These are phyloP conservation scores for Brassica hybrid DNA, from an alignment of 441 rosid species.

Conservation along the genomic window DNA sequence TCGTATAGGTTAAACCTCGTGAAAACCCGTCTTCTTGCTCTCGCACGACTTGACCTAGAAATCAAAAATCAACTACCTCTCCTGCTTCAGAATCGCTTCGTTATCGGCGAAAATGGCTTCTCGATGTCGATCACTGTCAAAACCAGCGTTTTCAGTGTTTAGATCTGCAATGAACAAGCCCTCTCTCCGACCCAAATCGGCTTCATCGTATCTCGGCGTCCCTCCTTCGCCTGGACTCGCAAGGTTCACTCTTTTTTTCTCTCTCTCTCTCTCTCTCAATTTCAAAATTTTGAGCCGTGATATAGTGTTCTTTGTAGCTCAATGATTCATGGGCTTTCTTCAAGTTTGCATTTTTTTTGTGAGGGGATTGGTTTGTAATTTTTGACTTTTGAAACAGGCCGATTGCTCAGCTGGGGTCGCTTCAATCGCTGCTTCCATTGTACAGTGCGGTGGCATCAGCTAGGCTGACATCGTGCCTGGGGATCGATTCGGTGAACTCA, in stretches of 20 bases:
- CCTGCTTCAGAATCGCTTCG: conserved; percentile 1
- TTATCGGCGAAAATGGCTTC: conserved; percentile 63
- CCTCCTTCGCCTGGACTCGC: conserved; percentile 53
- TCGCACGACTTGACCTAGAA: conserved; percentile 20
- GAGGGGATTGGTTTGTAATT: conserved; percentile 12
- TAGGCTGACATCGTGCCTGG: conserved; percentile 87
- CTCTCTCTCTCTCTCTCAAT: neutral
- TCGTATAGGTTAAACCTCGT: too few species aligned
- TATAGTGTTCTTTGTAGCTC: conserved; percentile 2
- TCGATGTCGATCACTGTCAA: conserved; percentile 71
- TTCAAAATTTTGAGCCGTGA: neutral
- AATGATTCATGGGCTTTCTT: neutral
- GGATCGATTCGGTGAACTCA: conserved; percentile 69
- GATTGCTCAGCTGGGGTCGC: conserved; percentile 63
- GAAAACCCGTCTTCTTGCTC: conserved; percentile 30
- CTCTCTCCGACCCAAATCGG: conserved; percentile 46
- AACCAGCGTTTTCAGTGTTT: conserved; percentile 56
- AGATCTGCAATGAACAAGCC: conserved; percentile 65
- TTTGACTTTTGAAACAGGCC: conserved; percentile 51
- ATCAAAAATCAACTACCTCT: conserved; percentile 4
- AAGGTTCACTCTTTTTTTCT: conserved; percentile 46
- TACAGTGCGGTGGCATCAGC: conserved; percentile 82
- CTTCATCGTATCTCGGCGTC: conserved; percentile 49
- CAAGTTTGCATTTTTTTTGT: neutral
- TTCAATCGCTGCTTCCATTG: conserved; percentile 86